These are phyloP conservation scores for apple (Malus domestica) DNA, from an alignment of 306 rosid species.

Conservation along the genomic window ASM211411v1 NC_041793.1:8453501-8454000, in stretches of 20 bases:
- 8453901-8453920: background rate
- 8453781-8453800: conserved; percentile 63
- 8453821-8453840: conserved; percentile 55
- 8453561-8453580: background rate
- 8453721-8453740: background rate
- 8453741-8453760: conserved; percentile 7
- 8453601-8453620: background rate
- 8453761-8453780: conserved; percentile 14
- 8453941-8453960: background rate
- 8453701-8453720: background rate
- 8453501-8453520: background rate
- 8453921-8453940: background rate
- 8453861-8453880: conserved; percentile 1
- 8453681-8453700: background rate
- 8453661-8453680: background rate
- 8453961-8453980: background rate
- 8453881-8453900: background rate
- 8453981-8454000: background rate
- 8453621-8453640: background rate
- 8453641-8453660: background rate
- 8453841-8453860: background rate
- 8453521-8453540: background rate
- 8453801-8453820: conserved; percentile 58
- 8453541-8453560: background rate
- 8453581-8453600: background rate